A percentile compares a stretch with the other conserved stretches of the same genome.
Conservation (phyloP, 257 asterid species). For the Nicotiana obtusifolia region DNA sequence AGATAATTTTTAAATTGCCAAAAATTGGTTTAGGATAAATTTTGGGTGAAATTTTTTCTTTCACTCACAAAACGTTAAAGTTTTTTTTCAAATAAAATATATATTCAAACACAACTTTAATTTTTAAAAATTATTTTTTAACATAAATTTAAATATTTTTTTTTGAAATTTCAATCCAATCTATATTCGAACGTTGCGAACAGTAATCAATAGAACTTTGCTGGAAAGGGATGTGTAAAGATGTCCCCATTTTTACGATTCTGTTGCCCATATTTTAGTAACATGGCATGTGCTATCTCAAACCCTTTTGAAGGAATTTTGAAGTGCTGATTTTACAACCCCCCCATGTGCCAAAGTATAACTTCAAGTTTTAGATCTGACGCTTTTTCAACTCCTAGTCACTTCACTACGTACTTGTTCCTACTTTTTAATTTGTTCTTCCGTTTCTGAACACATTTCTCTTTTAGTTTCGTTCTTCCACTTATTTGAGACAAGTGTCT, state of each 20-base stretch:
- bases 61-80: no score
- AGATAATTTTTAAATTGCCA: no score
- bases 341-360: background rate
- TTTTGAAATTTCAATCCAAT: no score
- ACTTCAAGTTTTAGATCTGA: background rate
- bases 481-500: constrained; percentile 11
- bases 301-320: background rate
- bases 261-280: constrained; percentile 4
- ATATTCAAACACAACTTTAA: no score
- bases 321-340: background rate
- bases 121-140: no score
- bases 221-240: background rate
- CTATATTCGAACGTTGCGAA: no score
- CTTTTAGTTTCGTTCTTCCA: background rate
- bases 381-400: background rate
- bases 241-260: background rate
- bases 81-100: no score
- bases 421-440: background rate
- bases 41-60: no score
- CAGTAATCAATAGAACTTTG: background rate
- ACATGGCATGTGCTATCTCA: background rate
- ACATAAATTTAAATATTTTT: no score
- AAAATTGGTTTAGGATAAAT: no score
- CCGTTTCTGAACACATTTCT: background rate
- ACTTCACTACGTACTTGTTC: background rate